These are phyloP conservation scores for Phytophthora kernoviae DNA, from an alignment of 352 stramenopile genomes.

Conservation along the genomic window DNA sequence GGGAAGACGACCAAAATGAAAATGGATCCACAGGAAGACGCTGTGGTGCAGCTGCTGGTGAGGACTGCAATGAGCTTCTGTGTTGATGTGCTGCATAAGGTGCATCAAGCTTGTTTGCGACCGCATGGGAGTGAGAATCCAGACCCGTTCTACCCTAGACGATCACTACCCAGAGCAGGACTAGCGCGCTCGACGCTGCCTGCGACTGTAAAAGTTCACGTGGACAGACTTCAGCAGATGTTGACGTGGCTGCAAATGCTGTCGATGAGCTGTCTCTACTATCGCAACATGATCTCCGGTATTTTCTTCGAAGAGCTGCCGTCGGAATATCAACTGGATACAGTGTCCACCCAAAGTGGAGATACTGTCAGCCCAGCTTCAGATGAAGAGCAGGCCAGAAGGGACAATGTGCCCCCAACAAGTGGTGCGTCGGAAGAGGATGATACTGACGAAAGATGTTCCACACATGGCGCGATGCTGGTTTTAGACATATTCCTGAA, in stretches of 20 bases:
- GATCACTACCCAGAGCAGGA: slow-evolving; percentile 52
- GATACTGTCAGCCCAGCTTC: slow-evolving; percentile 2
- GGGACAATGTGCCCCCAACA: slow-evolving; percentile 9
- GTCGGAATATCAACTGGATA: slow-evolving; percentile 47
- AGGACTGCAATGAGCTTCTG: slow-evolving; percentile 54
- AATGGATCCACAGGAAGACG: slow-evolving; percentile 47
- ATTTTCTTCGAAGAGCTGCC: slow-evolving; percentile 69
- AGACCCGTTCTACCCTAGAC: slow-evolving; percentile 39
- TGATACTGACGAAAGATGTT: slow-evolving; percentile 4
- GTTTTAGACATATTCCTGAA: slow-evolving; percentile 78
- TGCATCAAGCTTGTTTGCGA: slow-evolving; percentile 56
- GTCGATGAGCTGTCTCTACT: slow-evolving; percentile 72
- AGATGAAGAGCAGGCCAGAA: slow-evolving; percentile 13
- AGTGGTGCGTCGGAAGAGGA: slow-evolving; percentile 22
- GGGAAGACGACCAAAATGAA: slow-evolving; percentile 16
- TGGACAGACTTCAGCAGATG: slow-evolving; percentile 64
- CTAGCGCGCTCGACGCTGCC: slow-evolving; percentile 45
- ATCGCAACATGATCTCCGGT: slow-evolving; percentile 61
- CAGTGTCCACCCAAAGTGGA: slow-evolving; percentile 3
- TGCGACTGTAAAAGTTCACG: slow-evolving; percentile 47
- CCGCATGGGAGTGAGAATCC: slow-evolving; percentile 31
- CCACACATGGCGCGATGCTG: slow-evolving; percentile 26
- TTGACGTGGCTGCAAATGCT: slow-evolving; percentile 75
- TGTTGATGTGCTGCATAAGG: slow-evolving; percentile 60
- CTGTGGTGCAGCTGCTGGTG: slow-evolving; percentile 51